Evolutionary conservation across 192 early-diverging fungal species (phyloP), one percentile per base, ranked within the genome.

Genomic region (Coemansia sp.): DNA sequence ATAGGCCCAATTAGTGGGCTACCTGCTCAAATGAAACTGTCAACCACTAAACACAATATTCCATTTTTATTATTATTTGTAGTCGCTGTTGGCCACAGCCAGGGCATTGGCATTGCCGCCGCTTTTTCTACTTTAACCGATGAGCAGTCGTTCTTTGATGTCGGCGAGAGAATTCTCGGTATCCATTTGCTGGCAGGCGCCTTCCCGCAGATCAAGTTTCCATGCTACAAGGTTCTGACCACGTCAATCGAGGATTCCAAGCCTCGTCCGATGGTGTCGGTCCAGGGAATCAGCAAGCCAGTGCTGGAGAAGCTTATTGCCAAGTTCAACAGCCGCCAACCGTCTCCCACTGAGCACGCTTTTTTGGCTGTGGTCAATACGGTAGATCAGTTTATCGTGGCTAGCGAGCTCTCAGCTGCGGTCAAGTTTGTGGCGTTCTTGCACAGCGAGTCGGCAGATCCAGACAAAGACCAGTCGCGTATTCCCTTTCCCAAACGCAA

Each of bases 101-200:
- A 95, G 77, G 96, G 96, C 17, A 88, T 98, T 48, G 90, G 94
- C 60, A 86, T 90, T 5, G 94, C 96, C 1, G 87, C 92, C 1
- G 94, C 92, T 41, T 90, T 98, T 70, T 88, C 96, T 0, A 70
- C 89, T 32, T 87, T 94, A 14, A 80, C 87, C 37, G 90, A 93
- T 15, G 90, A 93, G 62, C 87, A 90, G 48, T 92, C 92, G 14
- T 96, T 97, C 77, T 64, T 89, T 48, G 65, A 63, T 42, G 91
- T 93, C 68, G 88, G 92, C 34, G 86, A 86, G 66, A 94, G 92
- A 70, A 91, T 93, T 0, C 86, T 98, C 2, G 87, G 89, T 4
- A 82, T 98, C 15, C 82, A 94, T 42, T 91, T 93, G 78, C 91
- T 90, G 84, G 85, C 93, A 42, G 95, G 96, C 61, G 88, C 93